Percentiles rank a stretch among this genome's conserved stretches.
These are phyloP conservation scores for Didymella glomerata DNA, from an alignment of 2,329 filamentous ascomycete species.

Conservation along the genomic window DNA sequence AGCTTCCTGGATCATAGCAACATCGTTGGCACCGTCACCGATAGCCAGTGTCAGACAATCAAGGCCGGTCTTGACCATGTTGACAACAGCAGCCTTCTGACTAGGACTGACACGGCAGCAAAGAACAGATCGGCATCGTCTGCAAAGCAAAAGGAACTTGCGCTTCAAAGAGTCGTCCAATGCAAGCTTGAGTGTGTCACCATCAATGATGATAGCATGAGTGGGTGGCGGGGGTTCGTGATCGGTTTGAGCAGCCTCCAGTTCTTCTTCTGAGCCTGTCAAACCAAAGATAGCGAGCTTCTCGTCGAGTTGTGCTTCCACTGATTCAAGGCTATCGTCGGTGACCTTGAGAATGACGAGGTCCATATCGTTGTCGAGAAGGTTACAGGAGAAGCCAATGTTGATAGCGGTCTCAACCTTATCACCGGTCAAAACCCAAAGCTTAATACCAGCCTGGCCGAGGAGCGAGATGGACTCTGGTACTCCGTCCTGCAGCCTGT, in stretches of 20 bases:
- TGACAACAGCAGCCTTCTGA: constrained; percentile 96
- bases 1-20: constrained; percentile 91
- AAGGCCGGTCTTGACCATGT: constrained; percentile 92
- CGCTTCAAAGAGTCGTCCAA: constrained; percentile 84
- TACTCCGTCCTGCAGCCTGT: constrained; percentile 94
- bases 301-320: constrained; percentile 77
- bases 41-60: constrained; percentile 96
- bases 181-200: constrained; percentile 89
- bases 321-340: constrained; percentile 71
- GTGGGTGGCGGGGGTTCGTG: constrained; percentile 88
- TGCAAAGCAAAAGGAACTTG: constrained; percentile 93
- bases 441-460: constrained; percentile 92
- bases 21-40: constrained; percentile 89
- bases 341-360: constrained; percentile 87
- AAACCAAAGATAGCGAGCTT: constrained; percentile 77
- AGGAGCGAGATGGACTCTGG: constrained; percentile 94
- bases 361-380: constrained; percentile 98
- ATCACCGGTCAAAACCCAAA: constrained; percentile 98
- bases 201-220: constrained; percentile 93
- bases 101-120: constrained; percentile 97
- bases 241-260: constrained; percentile 78
- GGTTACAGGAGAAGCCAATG: constrained; percentile 98
- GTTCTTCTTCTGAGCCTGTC: constrained; percentile 84
- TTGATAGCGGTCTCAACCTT: constrained; percentile 99
- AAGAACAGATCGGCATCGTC: constrained; percentile 94